These are phyloP conservation scores for Fusarium tanahbumbuense DNA, from an alignment of 2,329 filamentous ascomycete genomes.

Conservation along the genomic window DNA sequence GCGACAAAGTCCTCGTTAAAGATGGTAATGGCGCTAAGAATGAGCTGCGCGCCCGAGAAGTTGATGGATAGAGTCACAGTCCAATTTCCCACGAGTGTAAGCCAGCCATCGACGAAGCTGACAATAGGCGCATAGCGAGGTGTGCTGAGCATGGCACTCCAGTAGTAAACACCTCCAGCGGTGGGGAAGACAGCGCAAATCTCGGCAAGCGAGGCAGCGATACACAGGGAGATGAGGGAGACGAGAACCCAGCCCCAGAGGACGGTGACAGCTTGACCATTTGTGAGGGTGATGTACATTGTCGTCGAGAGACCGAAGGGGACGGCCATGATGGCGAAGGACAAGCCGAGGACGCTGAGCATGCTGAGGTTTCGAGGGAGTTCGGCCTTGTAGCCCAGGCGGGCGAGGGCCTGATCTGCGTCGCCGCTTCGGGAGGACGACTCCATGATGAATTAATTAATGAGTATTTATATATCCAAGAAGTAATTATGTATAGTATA, in stretches of 20 bases:
- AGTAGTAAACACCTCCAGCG: slow-evolving; percentile 76
- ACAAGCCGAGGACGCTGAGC: slow-evolving; percentile 61
- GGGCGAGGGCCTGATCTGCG: slow-evolving; percentile 59
- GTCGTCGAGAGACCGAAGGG: slow-evolving; percentile 63
- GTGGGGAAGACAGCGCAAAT: slow-evolving; percentile 75
- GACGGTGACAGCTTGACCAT: slow-evolving; percentile 77
- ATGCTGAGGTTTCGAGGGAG: slow-evolving; percentile 63
- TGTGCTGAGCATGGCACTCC: slow-evolving; percentile 75
- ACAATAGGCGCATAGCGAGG: slow-evolving; percentile 70
- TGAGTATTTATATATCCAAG: not conserved
- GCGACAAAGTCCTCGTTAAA: slow-evolving; percentile 70
- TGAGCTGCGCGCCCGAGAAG: slow-evolving; percentile 76
- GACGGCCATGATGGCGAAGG: slow-evolving; percentile 64
- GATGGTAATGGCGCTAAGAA: slow-evolving; percentile 75
- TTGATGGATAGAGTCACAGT: slow-evolving; percentile 76
- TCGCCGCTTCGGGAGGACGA: slow-evolving; percentile 29
- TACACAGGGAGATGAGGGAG: slow-evolving; percentile 76
- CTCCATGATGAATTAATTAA: slow-evolving; percentile 24
- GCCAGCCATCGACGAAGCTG: slow-evolving; percentile 80
- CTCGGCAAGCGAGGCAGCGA: slow-evolving; percentile 77
- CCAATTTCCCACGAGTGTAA: slow-evolving; percentile 78
- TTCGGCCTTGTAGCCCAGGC: slow-evolving; percentile 63
- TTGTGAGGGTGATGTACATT: slow-evolving; percentile 68
- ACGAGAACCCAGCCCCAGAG: slow-evolving; percentile 76
- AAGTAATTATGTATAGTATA: not conserved